A percentile compares a stretch with the other conserved stretches of the same genome.
Conservation (phyloP, 1,139 yeast species). For the Tardiomyces depauwii region DNA sequence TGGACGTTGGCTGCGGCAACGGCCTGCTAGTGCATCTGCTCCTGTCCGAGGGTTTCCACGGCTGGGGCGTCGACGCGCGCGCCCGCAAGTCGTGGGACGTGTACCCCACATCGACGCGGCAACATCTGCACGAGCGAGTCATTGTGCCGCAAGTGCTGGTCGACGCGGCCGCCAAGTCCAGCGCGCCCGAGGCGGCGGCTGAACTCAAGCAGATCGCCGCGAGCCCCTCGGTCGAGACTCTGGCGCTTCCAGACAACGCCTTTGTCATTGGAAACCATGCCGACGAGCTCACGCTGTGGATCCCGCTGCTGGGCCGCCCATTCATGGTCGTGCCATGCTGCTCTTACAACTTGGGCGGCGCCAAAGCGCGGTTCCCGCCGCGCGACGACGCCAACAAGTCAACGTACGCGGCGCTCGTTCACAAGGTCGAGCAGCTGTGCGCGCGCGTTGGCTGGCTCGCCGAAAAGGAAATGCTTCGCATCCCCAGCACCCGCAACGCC, state of each 20-base stretch:
- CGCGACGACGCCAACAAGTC: constrained; percentile 36
- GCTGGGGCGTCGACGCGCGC: constrained; percentile 85
- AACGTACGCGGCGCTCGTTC: constrained; percentile 73
- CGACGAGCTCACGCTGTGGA: constrained; percentile 93
- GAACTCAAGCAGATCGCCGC: background rate
- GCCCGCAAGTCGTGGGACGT: constrained; percentile 77
- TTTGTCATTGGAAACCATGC: constrained; percentile 92
- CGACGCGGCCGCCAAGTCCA: background rate
- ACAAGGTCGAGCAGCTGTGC: constrained; percentile 68
- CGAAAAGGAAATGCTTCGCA: constrained; percentile 77
- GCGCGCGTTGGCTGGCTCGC: constrained; percentile 68
- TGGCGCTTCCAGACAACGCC: constrained; percentile 55
- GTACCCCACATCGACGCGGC: constrained; percentile 54
- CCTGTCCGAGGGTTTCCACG: constrained; percentile 66
- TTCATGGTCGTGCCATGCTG: constrained; percentile 94
- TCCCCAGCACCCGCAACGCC: constrained; percentile 90
- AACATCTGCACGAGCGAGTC: constrained; percentile 57
- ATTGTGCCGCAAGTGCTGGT: constrained; percentile 63
- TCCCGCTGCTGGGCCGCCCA: constrained; percentile 77
- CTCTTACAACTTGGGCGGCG: constrained; percentile 77
- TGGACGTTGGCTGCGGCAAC: constrained; percentile 94
- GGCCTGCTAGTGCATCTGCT: constrained; percentile 75
- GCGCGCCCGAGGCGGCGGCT: background rate
- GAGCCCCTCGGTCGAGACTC: constrained; percentile 47
- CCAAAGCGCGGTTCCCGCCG: constrained; percentile 52